phyloP scores from a whole-genome alignment of 306 rosid genomes.

The Acacia confusa region DNA sequence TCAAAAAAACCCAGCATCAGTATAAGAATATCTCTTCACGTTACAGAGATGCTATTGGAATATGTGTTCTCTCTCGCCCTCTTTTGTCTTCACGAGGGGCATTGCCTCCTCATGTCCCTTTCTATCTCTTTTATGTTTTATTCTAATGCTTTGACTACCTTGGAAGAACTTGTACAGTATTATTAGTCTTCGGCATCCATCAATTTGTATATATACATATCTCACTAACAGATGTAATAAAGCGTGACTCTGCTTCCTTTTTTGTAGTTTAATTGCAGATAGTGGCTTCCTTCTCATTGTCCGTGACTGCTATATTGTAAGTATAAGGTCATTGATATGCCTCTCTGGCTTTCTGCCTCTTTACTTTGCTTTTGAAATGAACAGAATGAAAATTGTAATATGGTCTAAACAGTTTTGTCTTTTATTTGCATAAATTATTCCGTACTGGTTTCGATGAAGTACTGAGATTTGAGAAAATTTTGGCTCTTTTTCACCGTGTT shows the following conservation, averaged over 20 bases:
- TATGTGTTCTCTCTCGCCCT: constrained; percentile 8
- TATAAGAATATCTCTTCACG: constrained; percentile 22
- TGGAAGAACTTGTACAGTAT: neutral
- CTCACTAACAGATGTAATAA: neutral
- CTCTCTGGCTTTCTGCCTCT: neutral
- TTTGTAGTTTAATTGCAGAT: constrained; percentile 17
- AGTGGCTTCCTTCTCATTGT: neutral
- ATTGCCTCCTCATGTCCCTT: neutral
- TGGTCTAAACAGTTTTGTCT: neutral
- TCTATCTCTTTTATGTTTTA: neutral
- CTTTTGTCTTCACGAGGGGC: neutral
- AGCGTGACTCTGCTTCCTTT: neutral
- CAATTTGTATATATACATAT: no score
- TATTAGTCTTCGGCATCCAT: neutral
- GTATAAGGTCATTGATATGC: neutral
- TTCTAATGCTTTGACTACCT: neutral
- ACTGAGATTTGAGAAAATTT: neutral
- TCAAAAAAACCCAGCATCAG: no score
- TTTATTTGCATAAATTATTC: neutral
- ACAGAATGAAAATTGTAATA: neutral
- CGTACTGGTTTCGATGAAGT: neutral
- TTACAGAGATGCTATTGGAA: constrained; percentile 9
- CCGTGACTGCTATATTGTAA: neutral
- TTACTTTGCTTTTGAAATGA: neutral
- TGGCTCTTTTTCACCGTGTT: neutral